Percentiles rank a stretch among this genome's conserved stretches.
phyloP scores from a whole-genome alignment of 2,329 filamentous ascomycete genomes.

The Fusarium citri region DNA sequence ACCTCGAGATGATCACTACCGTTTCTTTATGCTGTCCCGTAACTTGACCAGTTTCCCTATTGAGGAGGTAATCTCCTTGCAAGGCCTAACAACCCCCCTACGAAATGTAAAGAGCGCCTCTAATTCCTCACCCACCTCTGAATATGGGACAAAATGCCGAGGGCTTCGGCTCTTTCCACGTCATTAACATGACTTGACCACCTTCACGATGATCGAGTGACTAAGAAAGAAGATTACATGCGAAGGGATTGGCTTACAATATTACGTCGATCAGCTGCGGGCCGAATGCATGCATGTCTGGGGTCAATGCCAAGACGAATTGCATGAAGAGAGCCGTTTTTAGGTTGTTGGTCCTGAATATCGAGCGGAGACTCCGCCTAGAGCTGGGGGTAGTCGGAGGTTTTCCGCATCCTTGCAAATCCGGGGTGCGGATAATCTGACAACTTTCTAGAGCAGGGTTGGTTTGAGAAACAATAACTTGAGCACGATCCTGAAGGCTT shows the following conservation, averaged over 20 bases:
- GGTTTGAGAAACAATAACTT: no score
- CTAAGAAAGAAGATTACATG: not conserved
- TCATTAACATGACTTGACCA: not conserved
- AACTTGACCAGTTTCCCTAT: not conserved
- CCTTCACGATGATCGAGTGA: not conserved
- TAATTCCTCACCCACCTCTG: not conserved
- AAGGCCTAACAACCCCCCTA: not conserved
- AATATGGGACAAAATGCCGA: not conserved
- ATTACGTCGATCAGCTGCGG: not conserved
- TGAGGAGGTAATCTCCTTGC: not conserved
- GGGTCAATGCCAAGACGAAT: conserved; percentile 3
- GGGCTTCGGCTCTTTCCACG: not conserved
- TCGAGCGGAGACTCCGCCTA: conserved; percentile 21
- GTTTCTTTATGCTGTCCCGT: not conserved
- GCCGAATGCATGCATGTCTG: conserved; percentile 5
- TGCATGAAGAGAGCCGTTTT: not conserved
- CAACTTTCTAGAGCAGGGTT: no score
- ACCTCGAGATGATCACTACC: not conserved
- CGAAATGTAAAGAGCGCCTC: not conserved
- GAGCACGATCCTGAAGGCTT: no score
- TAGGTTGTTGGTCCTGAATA: not conserved
- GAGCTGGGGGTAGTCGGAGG: not conserved
- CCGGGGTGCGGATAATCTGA: not conserved
- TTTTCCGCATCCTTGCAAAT: conserved; percentile 2
- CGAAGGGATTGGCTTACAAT: not conserved